These are phyloP conservation scores for Cucumis hystrix DNA, from an alignment of 306 rosid species.

Conservation along the genomic window DNA sequence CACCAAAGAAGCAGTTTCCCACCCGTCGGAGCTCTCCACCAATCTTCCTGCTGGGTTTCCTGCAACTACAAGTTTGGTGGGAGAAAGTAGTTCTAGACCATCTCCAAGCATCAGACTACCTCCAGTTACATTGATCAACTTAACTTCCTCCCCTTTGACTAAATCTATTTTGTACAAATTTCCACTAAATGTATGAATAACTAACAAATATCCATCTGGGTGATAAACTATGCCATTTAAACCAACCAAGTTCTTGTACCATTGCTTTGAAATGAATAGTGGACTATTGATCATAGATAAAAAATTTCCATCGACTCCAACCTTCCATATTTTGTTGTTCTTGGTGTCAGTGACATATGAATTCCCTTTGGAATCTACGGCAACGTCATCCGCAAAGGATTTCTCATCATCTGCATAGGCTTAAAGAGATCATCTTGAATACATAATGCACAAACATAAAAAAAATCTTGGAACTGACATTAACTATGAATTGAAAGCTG, in stretches of 20 bases:
- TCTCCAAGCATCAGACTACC: slow-evolving; percentile 66
- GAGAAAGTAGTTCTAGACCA: slow-evolving; percentile 62
- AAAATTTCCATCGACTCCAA: slow-evolving; percentile 55
- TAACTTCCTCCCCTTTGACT: slow-evolving; percentile 51
- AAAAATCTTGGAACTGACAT: neutral
- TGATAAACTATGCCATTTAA: slow-evolving; percentile 86
- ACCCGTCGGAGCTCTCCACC: slow-evolving; percentile 79
- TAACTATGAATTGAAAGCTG: neutral
- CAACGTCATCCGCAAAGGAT: slow-evolving; percentile 69
- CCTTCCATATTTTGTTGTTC: slow-evolving; percentile 70
- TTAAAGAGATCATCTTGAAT: neutral
- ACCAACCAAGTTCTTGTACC: slow-evolving; percentile 66
- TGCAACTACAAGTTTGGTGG: slow-evolving; percentile 66
- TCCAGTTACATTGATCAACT: slow-evolving; percentile 28
- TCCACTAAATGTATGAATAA: slow-evolving; percentile 61
- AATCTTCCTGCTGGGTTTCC: slow-evolving; percentile 67
- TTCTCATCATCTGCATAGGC: slow-evolving; percentile 50
- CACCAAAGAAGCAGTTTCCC: slow-evolving; percentile 63
- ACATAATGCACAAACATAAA: neutral
- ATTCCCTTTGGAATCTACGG: slow-evolving; percentile 76
- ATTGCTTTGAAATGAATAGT: slow-evolving; percentile 45
- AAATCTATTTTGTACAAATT: slow-evolving; percentile 60
- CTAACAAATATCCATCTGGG: slow-evolving; percentile 73
- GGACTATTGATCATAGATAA: slow-evolving; percentile 47
- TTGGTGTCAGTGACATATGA: slow-evolving; percentile 66